Evolutionary conservation across 192 early-diverging fungal species (phyloP).

Genomic region (Coemansia sp.): DNA sequence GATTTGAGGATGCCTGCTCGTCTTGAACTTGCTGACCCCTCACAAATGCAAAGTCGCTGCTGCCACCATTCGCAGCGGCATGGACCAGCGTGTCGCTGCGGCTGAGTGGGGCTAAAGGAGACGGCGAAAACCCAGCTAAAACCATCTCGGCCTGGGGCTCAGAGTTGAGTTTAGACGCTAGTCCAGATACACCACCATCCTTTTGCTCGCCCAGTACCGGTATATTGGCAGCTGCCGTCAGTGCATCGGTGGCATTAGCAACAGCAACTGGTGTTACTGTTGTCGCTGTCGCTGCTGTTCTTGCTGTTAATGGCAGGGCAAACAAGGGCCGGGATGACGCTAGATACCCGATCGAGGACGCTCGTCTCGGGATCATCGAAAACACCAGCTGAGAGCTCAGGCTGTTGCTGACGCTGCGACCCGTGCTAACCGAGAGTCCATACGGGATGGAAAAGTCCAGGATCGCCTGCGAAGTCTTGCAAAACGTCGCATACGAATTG

Average conservation of each 20-base stretch:
- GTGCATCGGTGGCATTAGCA: slow-evolving; percentile 11
- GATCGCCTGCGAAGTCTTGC: slow-evolving; percentile 67
- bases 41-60: slow-evolving; percentile 17
- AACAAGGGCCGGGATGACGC: slow-evolving; percentile 75
- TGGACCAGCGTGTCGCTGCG: slow-evolving; percentile 13
- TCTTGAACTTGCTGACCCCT: slow-evolving; percentile 28
- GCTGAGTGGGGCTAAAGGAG: not conserved
- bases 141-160: not conserved
- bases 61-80: slow-evolving; percentile 1
- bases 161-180: not conserved
- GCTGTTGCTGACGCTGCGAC: slow-evolving; percentile 66
- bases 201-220: not conserved
- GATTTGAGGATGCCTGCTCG: slow-evolving; percentile 23
- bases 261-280: not conserved
- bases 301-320: slow-evolving; percentile 25
- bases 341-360: slow-evolving; percentile 80
- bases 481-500: slow-evolving; percentile 82
- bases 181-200: not conserved
- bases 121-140: slow-evolving; percentile 19
- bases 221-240: not conserved
- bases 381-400: slow-evolving; percentile 72
- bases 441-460: slow-evolving; percentile 83
- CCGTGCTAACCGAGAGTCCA: slow-evolving; percentile 65
- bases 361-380: slow-evolving; percentile 58
- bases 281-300: not conserved